Evolutionary conservation across 2,329 filamentous ascomycete species (phyloP), one percentile per base, ranked within the genome.

Genomic region (Aureobasidium sp.): DNA sequence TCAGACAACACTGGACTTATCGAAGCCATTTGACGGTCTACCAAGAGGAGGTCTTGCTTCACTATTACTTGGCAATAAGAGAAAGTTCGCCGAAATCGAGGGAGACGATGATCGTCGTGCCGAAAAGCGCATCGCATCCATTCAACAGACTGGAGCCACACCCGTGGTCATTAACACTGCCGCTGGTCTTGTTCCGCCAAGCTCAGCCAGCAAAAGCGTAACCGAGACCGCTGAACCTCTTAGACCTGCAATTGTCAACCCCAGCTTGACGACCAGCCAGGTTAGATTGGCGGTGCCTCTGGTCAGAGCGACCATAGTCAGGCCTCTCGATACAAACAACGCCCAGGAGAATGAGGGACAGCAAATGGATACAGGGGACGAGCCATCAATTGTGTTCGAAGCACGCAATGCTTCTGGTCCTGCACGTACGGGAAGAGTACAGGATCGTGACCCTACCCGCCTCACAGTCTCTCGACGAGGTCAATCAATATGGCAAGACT

Each of bases 1-100:
- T 0, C 88, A 92, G 68, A 89, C 89, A 12, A 86, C 93, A 22
- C 78, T 99, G 9, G 94, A 99, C 74, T 81, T 99, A 2, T 94
- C 90, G 17, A 96, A 94, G 70, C 94, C 94, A 0, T 96, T 92
- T 66, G 93, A 99, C 67, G 92, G 93, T 1, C 80, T 97, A 45
- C 94, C 94, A 0, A 91, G 89, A 72, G 94, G 94, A 27, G 94
- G 94, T 2, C 82, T 99, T 20, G 86, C 90, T 1, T 83, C 90
- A 2, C 84, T 99, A 77, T 78, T 99, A 1, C 82, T 97, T 22
- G 94, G 94, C 0, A 99, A 96, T 72, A 99, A 97, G 76, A 84
- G 94, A 29, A 96, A 94, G 70, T 86, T 88, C 52, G 83, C 85
- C 17, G 82, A 84, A 6, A 76, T 88, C 5, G 90, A 95, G 63